A percentile compares a stretch with the other conserved stretches of the same genome.
Conservation (phyloP, 352 stramenopile genomes). For the Blastocystis sp. region DNA sequence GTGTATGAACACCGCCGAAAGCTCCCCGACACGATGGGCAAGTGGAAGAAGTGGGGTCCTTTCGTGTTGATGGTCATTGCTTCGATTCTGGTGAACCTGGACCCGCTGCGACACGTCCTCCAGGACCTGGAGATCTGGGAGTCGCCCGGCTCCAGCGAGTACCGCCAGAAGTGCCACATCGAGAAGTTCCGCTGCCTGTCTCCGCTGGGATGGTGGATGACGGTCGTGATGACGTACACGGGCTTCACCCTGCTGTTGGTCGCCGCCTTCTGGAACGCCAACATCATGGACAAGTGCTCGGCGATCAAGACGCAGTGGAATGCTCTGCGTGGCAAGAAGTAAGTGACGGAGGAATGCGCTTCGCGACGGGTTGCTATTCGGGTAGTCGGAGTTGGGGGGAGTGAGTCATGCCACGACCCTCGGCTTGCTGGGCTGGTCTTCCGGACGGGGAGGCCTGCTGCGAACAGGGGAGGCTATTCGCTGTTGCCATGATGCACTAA, state of each 20-base stretch:
- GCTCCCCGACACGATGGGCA: neutral
- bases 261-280: conserved; percentile 61
- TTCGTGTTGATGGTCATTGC: conserved; percentile 60
- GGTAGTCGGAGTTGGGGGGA: neutral
- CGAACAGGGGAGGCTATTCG: neutral
- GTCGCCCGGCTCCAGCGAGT: conserved; percentile 58
- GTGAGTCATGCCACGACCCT: conserved; percentile 25
- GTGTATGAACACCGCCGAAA: conserved; percentile 68
- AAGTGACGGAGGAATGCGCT: neutral
- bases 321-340: conserved; percentile 21
- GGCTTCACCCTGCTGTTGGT: conserved; percentile 66
- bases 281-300: conserved; percentile 64
- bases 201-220: conserved; percentile 57
- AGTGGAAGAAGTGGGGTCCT: conserved; percentile 69
- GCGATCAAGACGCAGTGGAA: conserved; percentile 60
- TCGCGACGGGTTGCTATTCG: neutral
- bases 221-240: conserved; percentile 54
- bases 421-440: neutral
- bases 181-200: conserved; percentile 62
- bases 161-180: conserved; percentile 52
- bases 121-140: conserved; percentile 59
- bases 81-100: conserved; percentile 27
- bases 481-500: conserved; percentile 61
- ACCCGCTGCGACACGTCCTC: conserved; percentile 46
- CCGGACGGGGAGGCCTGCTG: neutral